These are phyloP conservation scores for Yarrowia sp. DNA, from an alignment of 805 yeast genomes.

Conservation along the genomic window DNA sequence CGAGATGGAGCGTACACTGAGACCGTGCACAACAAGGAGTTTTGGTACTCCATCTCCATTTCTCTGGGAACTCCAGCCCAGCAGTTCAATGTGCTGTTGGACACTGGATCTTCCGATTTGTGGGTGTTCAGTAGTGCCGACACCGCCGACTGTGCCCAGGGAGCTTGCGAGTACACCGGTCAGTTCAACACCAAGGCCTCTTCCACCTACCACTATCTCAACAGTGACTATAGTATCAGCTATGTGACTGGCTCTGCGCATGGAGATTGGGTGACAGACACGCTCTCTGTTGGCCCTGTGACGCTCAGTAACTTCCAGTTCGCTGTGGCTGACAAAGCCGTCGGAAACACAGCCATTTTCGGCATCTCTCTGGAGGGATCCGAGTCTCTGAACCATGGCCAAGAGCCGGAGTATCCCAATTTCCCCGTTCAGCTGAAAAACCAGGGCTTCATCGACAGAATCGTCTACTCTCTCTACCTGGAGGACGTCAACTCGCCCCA, in stretches of 20 bases:
- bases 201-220: slow-evolving; percentile 42
- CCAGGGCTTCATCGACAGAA: slow-evolving; percentile 52
- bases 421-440: slow-evolving; percentile 47
- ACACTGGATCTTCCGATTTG: slow-evolving; percentile 75
- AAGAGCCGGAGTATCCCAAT: slow-evolving; percentile 42
- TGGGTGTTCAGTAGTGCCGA: slow-evolving; percentile 55
- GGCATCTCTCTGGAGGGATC: slow-evolving; percentile 52
- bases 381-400: slow-evolving; percentile 39
- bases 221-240: slow-evolving; percentile 41
- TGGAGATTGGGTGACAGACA: slow-evolving; percentile 67
- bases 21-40: slow-evolving; percentile 13
- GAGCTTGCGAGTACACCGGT: slow-evolving; percentile 1
- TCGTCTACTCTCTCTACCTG: slow-evolving; percentile 56
- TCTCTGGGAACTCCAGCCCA: slow-evolving; percentile 65
- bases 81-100: slow-evolving; percentile 60
- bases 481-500: slow-evolving; percentile 45
- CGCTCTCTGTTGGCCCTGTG: slow-evolving; percentile 58
- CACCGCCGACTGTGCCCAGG: not conserved
- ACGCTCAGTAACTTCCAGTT: slow-evolving; percentile 62
- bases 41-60: slow-evolving; percentile 18
- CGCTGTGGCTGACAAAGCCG: slow-evolving; percentile 69
- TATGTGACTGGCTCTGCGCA: slow-evolving; percentile 54
- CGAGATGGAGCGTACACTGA: slow-evolving; percentile 7
- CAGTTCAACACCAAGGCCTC: slow-evolving; percentile 38
- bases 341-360: slow-evolving; percentile 52